These are phyloP conservation scores for Sanguinoderma infundibulare DNA, from an alignment of 1,284 basidiomycete genomes.

Conservation along the genomic window DNA sequence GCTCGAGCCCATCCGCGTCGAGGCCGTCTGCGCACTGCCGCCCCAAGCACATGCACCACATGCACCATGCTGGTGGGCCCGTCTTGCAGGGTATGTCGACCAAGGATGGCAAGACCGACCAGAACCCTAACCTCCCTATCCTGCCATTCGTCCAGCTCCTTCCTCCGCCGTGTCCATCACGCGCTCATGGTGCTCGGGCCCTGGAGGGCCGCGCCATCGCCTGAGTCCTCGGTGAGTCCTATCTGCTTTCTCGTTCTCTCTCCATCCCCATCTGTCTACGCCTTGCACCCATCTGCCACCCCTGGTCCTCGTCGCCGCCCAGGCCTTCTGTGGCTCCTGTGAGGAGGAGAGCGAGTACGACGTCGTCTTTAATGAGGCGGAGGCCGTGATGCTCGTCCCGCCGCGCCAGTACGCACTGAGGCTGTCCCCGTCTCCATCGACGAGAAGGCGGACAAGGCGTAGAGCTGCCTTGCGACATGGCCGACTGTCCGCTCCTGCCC, in stretches of 20 bases:
- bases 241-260: background rate
- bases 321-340: conserved; percentile 49
- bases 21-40: too few species aligned
- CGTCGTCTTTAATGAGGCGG: conserved; percentile 39
- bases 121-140: conserved; percentile 33
- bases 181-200: conserved; percentile 70
- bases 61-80: too few species aligned
- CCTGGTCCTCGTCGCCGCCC: conserved; percentile 60
- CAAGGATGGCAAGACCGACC: background rate
- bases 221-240: conserved; percentile 71
- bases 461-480: background rate
- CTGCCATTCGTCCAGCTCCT: conserved; percentile 44
- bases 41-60: too few species aligned
- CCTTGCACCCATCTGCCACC: background rate
- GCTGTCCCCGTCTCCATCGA: conserved; percentile 22
- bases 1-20: too few species aligned
- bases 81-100: background rate
- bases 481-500: too few species aligned
- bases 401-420: conserved; percentile 51
- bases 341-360: conserved; percentile 41
- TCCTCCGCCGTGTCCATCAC: too few species aligned
- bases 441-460: conserved; percentile 27
- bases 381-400: conserved; percentile 41
- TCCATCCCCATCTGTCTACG: background rate
- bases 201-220: conserved; percentile 79